Base-by-base conservation (phyloP, 495 filamentous ascomycete genomes). In the Polyplosphaeria fusca region DNA sequence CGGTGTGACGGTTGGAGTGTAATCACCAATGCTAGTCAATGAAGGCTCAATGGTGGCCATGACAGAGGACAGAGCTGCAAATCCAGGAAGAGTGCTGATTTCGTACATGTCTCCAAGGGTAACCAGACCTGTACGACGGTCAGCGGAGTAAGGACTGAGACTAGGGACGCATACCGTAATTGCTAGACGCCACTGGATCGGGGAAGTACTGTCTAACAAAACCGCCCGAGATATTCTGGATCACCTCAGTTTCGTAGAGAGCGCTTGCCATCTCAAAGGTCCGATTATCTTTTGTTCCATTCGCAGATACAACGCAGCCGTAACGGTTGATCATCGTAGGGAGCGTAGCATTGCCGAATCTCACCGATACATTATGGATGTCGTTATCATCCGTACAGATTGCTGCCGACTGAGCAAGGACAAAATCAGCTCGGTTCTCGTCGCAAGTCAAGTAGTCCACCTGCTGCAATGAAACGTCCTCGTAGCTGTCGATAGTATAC, bases 371-470 rank as follows among this genome's bases (percentile, higher is more conserved):
- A 3, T 16, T 27, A 2, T 5, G 18, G 47, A 5, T 16, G 11
- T 18, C 3, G 5, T 12, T 23, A 5, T 37, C 32, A 37, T 14
- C 14, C 43, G 18, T 9, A 9, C 4, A 4, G 7, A 23, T 9
- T 22, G 4, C 9, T 26, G 11, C 18, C 22, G 12, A 28, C 27
- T 3, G 24, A 3, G 4, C 45, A 23, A 26, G n/a, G n/a, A 39
- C 9, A 24, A 52, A 52, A 26, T 52, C 49, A 5, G 49, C 37
- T 5, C 25, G 49, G 5, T 13, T 3, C 22, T 43, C 37, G 18
- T 26, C 22, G 38, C 49, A 52, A 27, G 49, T 42, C 3, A 52
- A 7, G 27, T 41, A 52, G 9, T 41, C 38, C 13, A 16, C 7
- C 23, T 20, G 2, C 16, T 5, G 2, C 14, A 18, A 2, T 4